Conservation (phyloP, 2,329 filamentous ascomycete species). For the Fusarium praegraminearum region DNA sequence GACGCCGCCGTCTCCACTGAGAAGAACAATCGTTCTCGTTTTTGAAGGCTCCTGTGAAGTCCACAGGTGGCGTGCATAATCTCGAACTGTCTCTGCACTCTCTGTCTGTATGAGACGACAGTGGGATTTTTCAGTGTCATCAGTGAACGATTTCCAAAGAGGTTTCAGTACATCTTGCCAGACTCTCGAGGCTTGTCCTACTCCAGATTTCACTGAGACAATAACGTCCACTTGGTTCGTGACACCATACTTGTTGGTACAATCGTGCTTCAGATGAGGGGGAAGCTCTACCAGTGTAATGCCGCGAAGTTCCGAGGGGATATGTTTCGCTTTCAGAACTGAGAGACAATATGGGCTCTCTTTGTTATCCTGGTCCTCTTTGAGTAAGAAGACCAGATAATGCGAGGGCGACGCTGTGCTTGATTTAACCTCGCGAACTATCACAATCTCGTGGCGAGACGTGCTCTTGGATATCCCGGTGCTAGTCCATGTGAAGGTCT, state of each 20-base stretch:
- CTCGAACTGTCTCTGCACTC: conserved; percentile 71
- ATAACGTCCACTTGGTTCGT: conserved; percentile 68
- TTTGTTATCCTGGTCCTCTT: conserved; percentile 49
- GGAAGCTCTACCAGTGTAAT: conserved; percentile 57
- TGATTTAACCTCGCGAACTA: conserved; percentile 37
- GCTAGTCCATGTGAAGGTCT: conserved; percentile 47
- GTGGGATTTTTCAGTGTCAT: not conserved
- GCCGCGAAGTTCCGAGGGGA: conserved; percentile 54
- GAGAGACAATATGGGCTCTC: conserved; percentile 47
- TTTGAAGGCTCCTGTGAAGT: conserved; percentile 51
- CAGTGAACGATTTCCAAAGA: conserved; percentile 61
- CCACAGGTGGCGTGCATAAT: conserved; percentile 65
- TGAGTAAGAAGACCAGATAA: conserved; percentile 56
- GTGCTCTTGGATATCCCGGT: conserved; percentile 26
- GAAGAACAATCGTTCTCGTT: conserved; percentile 72
- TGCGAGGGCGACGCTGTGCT: conserved; percentile 7
- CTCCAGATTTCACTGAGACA: conserved; percentile 75
- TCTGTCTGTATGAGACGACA: conserved; percentile 69
- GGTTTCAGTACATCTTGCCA: conserved; percentile 68
- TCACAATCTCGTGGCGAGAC: conserved; percentile 48
- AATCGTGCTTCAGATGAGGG: conserved; percentile 49
- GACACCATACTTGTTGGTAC: conserved; percentile 34
- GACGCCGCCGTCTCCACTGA: conserved; percentile 90
- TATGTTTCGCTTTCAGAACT: conserved; percentile 47
- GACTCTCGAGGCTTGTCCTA: conserved; percentile 66